Percentiles rank a stretch among this genome's conserved stretches.
Evolutionary conservation across 768 basidiomycete species (phyloP).

Genomic region (Leccinum obscurum): DNA sequence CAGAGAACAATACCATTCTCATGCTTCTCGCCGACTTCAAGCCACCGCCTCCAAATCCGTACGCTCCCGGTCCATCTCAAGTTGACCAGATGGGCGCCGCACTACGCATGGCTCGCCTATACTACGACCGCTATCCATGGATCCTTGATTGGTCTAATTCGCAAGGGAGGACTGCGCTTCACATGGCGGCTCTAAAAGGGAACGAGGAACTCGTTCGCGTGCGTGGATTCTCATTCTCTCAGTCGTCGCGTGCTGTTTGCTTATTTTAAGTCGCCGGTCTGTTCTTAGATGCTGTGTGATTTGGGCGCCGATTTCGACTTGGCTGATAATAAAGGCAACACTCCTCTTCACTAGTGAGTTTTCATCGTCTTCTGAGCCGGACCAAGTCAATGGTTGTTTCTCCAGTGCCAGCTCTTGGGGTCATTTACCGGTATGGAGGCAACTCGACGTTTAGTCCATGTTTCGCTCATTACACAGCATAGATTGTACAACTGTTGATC

Average conservation of each 20-base stretch:
- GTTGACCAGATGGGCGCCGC: constrained; percentile 70
- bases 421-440: constrained; percentile 64
- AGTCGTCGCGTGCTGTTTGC: constrained; percentile 11
- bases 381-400: constrained; percentile 10
- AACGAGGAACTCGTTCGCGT: constrained; percentile 89
- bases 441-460: constrained; percentile 1
- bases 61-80: constrained; percentile 46
- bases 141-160: constrained; percentile 92
- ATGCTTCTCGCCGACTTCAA: constrained; percentile 88
- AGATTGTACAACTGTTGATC: constrained; percentile 85
- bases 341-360: constrained; percentile 88
- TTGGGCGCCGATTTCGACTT: constrained; percentile 88
- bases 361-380: not conserved
- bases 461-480: constrained; percentile 15
- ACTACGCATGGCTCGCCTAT: constrained; percentile 83
- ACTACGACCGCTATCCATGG: constrained; percentile 83
- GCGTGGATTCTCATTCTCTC: constrained; percentile 31
- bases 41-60: constrained; percentile 48
- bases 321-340: constrained; percentile 89
- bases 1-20: constrained; percentile 89
- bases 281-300: constrained; percentile 81
- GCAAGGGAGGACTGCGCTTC: constrained; percentile 87
- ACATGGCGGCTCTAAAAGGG: constrained; percentile 84
- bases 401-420: constrained; percentile 85
- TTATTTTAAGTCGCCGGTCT: constrained; percentile 12